phyloP scores from a whole-genome alignment of 2,329 filamentous ascomycete genomes.

The Paracoccidioides lutzii region DNA sequence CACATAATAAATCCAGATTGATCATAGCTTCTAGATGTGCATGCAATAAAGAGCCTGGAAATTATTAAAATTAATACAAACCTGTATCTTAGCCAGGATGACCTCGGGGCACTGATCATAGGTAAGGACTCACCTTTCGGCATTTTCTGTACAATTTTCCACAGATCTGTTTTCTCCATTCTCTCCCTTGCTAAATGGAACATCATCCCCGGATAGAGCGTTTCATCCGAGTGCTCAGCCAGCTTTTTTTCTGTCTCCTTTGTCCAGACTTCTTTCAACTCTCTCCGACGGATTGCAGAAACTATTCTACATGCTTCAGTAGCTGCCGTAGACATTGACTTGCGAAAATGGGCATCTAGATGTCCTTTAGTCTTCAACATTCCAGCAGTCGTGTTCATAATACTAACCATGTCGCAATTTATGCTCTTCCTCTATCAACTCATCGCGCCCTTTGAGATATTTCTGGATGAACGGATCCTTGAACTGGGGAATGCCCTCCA shows the following conservation, averaged over 20 bases:
- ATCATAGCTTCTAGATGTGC: constrained; percentile 88
- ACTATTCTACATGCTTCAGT: constrained; percentile 68
- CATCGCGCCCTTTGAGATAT: constrained; percentile 4
- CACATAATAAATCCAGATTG: constrained; percentile 67
- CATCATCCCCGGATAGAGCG: constrained; percentile 82
- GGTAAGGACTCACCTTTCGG: constrained; percentile 49
- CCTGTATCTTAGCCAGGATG: not conserved
- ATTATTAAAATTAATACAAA: not conserved
- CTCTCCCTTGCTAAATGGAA: constrained; percentile 70
- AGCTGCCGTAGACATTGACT: constrained; percentile 62
- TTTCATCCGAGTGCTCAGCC: constrained; percentile 34
- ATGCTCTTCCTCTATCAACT: constrained; percentile 8
- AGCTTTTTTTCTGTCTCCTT: constrained; percentile 55
- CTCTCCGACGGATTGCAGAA: constrained; percentile 61
- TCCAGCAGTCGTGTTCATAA: not conserved
- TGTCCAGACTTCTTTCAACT: constrained; percentile 66
- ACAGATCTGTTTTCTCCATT: constrained; percentile 74
- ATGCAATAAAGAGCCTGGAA: constrained; percentile 52
- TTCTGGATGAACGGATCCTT: not conserved
- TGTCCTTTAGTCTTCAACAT: not conserved
- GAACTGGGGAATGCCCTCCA: not conserved
- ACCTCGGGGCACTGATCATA: too few relatives aligned
- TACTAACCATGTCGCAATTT: constrained; percentile 7
- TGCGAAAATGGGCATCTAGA: constrained; percentile 22
- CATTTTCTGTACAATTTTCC: constrained; percentile 73